A percentile compares a stretch with the other conserved stretches of the same genome.
Evolutionary conservation across 106 monocot species (phyloP).

Genomic region (Dactylorhiza incarnata): DNA sequence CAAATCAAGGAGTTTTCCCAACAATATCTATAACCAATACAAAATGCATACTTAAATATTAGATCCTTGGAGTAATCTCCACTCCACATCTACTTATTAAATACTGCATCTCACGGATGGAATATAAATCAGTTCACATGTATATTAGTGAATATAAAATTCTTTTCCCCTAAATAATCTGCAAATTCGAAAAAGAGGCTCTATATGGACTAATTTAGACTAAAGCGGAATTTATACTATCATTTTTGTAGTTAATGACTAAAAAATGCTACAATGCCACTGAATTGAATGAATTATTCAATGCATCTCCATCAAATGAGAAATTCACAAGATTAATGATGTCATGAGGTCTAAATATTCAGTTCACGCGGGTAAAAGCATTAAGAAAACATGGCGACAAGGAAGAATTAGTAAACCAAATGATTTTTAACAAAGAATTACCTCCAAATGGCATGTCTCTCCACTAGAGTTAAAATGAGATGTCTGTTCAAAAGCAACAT

Average conservation of each 20-base stretch:
- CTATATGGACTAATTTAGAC: not conserved
- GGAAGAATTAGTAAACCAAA: not conserved
- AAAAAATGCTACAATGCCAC: not conserved
- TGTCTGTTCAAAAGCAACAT: not conserved
- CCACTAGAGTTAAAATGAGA: not conserved
- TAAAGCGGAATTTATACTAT: not conserved
- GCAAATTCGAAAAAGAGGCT: not conserved
- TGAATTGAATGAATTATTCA: not conserved
- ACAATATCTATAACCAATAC: too few relatives aligned
- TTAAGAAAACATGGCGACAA: not conserved
- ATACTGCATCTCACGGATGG: too few relatives aligned
- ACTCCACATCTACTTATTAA: too few relatives aligned
- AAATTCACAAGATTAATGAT: not conserved
- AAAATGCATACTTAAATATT: too few relatives aligned
- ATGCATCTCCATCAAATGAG: not conserved
- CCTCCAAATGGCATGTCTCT: not conserved
- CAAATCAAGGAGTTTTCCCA: too few relatives aligned
- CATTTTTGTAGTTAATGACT: not conserved
- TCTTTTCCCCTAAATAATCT: too few relatives aligned
- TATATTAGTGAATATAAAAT: too few relatives aligned
- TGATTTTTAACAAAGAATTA: not conserved
- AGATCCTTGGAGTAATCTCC: too few relatives aligned
- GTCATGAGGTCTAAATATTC: not conserved
- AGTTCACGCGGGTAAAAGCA: not conserved
- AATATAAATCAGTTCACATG: too few relatives aligned